phyloP scores from a whole-genome alignment of 2,329 filamentous ascomycete species.

The Fusarium sp. region DNA sequence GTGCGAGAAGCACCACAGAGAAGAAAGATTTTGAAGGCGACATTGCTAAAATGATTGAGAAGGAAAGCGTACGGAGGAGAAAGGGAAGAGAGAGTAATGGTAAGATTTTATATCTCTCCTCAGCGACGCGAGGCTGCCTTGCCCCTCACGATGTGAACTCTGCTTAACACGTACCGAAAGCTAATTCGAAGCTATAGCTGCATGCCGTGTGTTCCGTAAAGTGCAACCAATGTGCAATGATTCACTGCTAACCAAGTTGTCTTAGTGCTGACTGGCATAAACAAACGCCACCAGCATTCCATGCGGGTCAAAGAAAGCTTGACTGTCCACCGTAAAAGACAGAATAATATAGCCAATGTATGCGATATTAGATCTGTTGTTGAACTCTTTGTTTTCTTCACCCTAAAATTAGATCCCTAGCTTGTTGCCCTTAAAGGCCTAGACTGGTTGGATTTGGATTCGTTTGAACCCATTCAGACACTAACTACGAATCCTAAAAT shows the following conservation, averaged over 20 bases:
- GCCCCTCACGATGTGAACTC: neutral
- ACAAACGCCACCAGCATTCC: slow-evolving; percentile 14
- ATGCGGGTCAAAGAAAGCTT: neutral
- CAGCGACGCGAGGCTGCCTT: slow-evolving; percentile 1
- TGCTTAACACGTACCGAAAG: slow-evolving; percentile 8
- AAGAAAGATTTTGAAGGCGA: neutral
- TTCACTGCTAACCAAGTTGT: neutral
- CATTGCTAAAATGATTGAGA: neutral
- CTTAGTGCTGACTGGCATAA: slow-evolving; percentile 22
- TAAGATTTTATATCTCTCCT: slow-evolving; percentile 14
- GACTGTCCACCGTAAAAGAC: neutral
- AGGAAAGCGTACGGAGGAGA: no score
- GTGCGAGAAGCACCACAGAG: neutral
- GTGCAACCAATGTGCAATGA: neutral
- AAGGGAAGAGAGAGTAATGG: neutral
- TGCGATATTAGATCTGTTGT: neutral
- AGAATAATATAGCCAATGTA: neutral
- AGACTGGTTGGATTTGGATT: neutral
- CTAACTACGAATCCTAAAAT: neutral
- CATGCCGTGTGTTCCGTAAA: slow-evolving; percentile 16
- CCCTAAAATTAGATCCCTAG: neutral
- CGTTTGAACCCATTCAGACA: neutral
- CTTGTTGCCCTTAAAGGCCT: neutral
- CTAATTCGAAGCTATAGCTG: slow-evolving; percentile 1
- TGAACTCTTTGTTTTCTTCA: neutral